Evolutionary conservation across 2,329 filamentous ascomycete species (phyloP).

Genomic region (Paracorniculantispora psalliotae): DNA sequence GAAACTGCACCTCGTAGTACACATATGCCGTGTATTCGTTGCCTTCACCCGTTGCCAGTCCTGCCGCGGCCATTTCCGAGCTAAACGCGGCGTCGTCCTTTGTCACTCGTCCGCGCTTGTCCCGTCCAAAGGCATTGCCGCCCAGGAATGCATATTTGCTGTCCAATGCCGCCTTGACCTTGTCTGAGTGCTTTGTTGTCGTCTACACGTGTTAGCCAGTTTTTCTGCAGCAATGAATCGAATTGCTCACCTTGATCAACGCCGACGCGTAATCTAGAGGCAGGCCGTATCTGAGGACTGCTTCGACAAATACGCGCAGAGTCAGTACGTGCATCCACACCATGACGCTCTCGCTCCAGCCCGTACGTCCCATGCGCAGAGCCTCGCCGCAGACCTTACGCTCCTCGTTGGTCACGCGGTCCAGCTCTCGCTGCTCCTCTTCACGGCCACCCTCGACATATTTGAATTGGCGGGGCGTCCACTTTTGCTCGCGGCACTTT

Average conservation of each 20-base stretch:
- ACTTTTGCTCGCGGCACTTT: conserved; percentile 88
- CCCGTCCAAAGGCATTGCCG: conserved; percentile 86
- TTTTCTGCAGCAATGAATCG: too few relatives aligned
- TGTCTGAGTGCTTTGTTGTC: conserved; percentile 73
- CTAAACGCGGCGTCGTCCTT: conserved; percentile 80
- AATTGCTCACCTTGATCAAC: conserved; percentile 67
- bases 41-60: conserved; percentile 61
- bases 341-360: conserved; percentile 94
- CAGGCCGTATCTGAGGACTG: conserved; percentile 90
- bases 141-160: conserved; percentile 84
- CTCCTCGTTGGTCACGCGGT: conserved; percentile 77
- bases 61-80: conserved; percentile 78
- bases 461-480: conserved; percentile 92
- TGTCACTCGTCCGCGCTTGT: conserved; percentile 87
- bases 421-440: conserved; percentile 82
- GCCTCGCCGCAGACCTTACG: conserved; percentile 91
- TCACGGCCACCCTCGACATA: conserved; percentile 86
- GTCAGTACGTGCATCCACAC: conserved; percentile 91
- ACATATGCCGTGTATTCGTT: conserved; percentile 93
- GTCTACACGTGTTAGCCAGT: conserved; percentile 49
- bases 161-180: conserved; percentile 75
- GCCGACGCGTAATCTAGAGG: conserved; percentile 85
- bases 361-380: conserved; percentile 78
- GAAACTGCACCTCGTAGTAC: conserved; percentile 90
- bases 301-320: conserved; percentile 92